Conservation (phyloP, 345 rosid genomes). For the Erysimum cheiranthoides region DNA sequence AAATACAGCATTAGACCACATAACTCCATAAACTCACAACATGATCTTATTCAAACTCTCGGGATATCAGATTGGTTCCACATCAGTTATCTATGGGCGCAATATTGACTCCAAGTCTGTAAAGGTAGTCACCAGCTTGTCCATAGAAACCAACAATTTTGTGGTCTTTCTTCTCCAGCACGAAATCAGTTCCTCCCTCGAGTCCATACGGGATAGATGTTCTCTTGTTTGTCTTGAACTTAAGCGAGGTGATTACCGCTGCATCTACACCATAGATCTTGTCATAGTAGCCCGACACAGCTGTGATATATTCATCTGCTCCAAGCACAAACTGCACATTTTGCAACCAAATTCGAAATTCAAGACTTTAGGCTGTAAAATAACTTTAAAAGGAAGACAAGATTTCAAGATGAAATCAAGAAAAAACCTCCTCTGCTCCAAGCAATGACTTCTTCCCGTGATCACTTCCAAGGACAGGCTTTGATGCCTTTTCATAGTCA, state of each 20-base stretch:
- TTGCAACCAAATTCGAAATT: constrained; percentile 20
- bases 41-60: constrained; percentile 13
- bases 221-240: constrained; percentile 42
- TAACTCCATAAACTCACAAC: constrained; percentile 14
- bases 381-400: neutral
- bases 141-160: constrained; percentile 47
- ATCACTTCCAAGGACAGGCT: constrained; percentile 33
- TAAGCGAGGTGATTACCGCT: constrained; percentile 19
- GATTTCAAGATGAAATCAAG: constrained; percentile 15
- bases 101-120: constrained; percentile 41
- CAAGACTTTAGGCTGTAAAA: neutral
- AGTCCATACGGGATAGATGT: constrained; percentile 32
- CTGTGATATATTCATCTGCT: constrained; percentile 36
- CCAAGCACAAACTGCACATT: constrained; percentile 48
- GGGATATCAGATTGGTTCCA: constrained; percentile 1
- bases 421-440: constrained; percentile 40
- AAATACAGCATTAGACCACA: constrained; percentile 25
- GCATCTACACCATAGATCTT: constrained; percentile 32
- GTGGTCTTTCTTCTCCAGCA: constrained; percentile 36
- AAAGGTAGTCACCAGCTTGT: constrained; percentile 36
- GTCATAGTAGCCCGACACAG: constrained; percentile 38
- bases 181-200: constrained; percentile 31
- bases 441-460: constrained; percentile 41
- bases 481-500: constrained; percentile 38
- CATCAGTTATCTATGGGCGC: constrained; percentile 39